Conservation (phyloP, 2,329 filamentous ascomycete species). For the Bipolaris bicolor region DNA sequence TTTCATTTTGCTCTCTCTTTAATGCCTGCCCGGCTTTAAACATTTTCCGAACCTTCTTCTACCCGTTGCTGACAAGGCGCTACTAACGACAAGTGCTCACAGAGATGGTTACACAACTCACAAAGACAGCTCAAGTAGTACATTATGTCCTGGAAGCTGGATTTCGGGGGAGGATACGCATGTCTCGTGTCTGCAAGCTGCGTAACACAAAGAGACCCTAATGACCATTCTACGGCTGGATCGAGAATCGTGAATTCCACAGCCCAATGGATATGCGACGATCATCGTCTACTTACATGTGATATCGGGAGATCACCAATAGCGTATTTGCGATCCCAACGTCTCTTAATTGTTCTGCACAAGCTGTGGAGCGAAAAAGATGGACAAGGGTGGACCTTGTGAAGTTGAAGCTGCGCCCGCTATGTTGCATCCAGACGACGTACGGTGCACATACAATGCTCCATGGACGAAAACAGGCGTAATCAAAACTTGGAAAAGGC, state of each 20-base stretch:
- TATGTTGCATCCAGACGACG: not conserved
- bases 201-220: not conserved
- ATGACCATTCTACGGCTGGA: not conserved
- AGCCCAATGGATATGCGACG: not conserved
- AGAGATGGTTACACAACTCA: no score
- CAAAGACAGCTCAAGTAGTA: not conserved
- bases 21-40: not conserved
- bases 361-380: not conserved
- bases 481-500: not conserved
- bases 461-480: not conserved
- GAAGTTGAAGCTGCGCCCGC: not conserved
- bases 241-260: not conserved
- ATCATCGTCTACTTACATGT: not conserved
- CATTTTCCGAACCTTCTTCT: not conserved
- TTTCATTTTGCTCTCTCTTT: not conserved
- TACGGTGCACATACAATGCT: not conserved
- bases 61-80: not conserved
- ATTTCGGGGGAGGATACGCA: not conserved
- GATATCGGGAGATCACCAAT: not conserved
- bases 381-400: not conserved
- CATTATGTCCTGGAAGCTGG: not conserved
- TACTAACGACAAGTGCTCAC: not conserved
- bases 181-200: not conserved
- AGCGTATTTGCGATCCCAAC: not conserved
- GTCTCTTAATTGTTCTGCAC: conserved; percentile 3